Conservation (phyloP, 208 protist genomes). For the Acanthamoeba lenticulata region DNA sequence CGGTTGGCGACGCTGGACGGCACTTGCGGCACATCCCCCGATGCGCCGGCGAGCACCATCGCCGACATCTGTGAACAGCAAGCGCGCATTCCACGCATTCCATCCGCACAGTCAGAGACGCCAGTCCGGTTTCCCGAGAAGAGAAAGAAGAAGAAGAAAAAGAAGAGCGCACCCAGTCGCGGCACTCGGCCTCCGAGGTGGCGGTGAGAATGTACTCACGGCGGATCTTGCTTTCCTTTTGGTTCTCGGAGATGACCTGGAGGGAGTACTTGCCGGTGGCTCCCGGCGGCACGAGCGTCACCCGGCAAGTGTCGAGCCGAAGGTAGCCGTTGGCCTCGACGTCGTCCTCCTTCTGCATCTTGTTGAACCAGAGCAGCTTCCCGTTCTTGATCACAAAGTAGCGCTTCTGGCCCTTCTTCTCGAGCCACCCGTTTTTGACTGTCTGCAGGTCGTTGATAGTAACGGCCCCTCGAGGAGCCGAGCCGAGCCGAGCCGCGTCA, state of each 20-base stretch:
- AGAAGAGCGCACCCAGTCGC: neutral
- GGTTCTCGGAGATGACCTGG: neutral
- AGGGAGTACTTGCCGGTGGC: slow-evolving; percentile 13
- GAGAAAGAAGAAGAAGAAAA: neutral
- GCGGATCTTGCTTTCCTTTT: neutral
- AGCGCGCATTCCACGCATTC: neutral
- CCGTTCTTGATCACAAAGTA: slow-evolving; percentile 45
- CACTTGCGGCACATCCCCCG: neutral
- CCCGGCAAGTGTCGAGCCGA: neutral
- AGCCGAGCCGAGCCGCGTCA: neutral
- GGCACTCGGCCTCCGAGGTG: neutral
- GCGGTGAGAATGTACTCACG: neutral
- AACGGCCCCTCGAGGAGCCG: neutral
- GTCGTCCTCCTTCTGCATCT: slow-evolving; percentile 4
- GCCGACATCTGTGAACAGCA: neutral
- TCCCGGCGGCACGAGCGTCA: neutral
- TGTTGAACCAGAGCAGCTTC: slow-evolving; percentile 38
- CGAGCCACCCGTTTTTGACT: neutral
- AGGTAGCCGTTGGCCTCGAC: slow-evolving; percentile 11
- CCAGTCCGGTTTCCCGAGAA: neutral
- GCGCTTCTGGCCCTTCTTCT: slow-evolving; percentile 51
- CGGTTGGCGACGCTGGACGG: neutral
- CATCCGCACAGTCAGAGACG: neutral
- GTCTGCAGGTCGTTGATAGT: neutral
- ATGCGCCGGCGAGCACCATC: neutral